phyloP scores from a whole-genome alignment of 495 filamentous ascomycete genomes.

The Penicillium cinerascens region DNA sequence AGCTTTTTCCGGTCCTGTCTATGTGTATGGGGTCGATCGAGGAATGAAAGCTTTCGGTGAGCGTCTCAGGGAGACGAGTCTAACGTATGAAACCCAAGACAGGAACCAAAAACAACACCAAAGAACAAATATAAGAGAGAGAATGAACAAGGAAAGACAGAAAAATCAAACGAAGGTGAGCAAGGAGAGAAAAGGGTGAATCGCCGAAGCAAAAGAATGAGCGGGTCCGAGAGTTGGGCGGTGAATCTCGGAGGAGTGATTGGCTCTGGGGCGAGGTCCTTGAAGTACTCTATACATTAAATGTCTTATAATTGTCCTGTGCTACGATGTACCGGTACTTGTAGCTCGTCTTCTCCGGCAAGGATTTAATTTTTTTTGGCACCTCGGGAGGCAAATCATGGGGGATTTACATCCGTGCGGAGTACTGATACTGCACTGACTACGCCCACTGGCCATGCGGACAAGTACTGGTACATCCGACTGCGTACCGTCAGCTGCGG shows the following conservation, averaged over 20 bases:
- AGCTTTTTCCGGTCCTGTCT: constrained; percentile 6
- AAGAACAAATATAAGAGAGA: constrained; percentile 6
- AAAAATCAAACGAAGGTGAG: constrained; percentile 16
- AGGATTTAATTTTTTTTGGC: constrained; percentile 15
- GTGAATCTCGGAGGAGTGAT: constrained; percentile 23
- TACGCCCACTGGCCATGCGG: not conserved
- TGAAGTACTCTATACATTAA: not conserved
- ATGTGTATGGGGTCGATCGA: constrained; percentile 4
- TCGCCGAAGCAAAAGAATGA: constrained; percentile 12
- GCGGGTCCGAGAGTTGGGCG: constrained; percentile 25
- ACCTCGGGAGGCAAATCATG: constrained; percentile 17
- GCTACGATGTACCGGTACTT: not conserved
- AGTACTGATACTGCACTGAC: constrained; percentile 18
- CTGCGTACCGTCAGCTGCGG: not conserved
- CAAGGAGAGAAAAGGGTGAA: constrained; percentile 26
- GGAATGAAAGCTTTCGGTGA: not conserved
- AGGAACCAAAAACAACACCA: constrained; percentile 10
- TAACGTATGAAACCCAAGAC: constrained; percentile 9
- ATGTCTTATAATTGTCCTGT: not conserved
- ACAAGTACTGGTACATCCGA: constrained; percentile 17
- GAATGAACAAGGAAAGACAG: constrained; percentile 6
- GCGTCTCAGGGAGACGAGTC: constrained; percentile 5
- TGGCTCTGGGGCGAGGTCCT: constrained; percentile 3
- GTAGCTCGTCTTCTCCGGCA: not conserved
- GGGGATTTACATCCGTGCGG: constrained; percentile 10